Evolutionary conservation across 169 alveolate species (phyloP), one percentile per base, ranked within the genome.

Genomic region (Plasmodium gonderi): DNA sequence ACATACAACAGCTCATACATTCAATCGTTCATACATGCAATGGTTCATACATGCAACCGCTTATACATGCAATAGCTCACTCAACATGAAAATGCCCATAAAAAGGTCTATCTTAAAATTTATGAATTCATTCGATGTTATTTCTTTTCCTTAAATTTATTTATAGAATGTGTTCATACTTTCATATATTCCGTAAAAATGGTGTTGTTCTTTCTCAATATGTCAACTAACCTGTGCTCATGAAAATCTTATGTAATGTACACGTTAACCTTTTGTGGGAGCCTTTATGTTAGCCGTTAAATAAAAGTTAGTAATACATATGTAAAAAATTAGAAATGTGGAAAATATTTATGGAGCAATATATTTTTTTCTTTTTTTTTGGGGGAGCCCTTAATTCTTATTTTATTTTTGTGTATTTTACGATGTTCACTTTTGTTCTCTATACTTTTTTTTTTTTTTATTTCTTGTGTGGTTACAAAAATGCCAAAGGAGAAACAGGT

Each of bases 381-480:
- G n/a, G n/a, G n/a, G n/a, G n/a, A n/a, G 3, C 69, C n/a, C n/a
- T n/a, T 7, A n/a, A 54, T 11, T 23, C 49, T 74, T 40, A 17
- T 4, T 14, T 40, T 42, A 75, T 17, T 8, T 75, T 36, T 40
- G 54, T 49, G 12, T 20, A 8, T 45, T 75, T 42, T 40, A 7
- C 29, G 40, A 60, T 36, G 9, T 60, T 60, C 72, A 20, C 51
- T 40, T 38, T 40, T 17, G 31, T 75, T 75, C 64, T 75, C 51
- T 75, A 75, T 36, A 23, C 12, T 75, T 38, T 38, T 40, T 75
- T 75, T 75, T 40, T 23, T 36, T 14, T 40, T 75, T 40, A n/a
- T 8, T 75, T 75, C 54, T 40, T 38, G 26, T 75, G 64, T 75
- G 67, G 33, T 75, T 75, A 40, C 38, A 75, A n/a, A 40, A 75